Base-by-base conservation (phyloP, 495 filamentous ascomycete species). In the Terfezia claveryi region DNA sequence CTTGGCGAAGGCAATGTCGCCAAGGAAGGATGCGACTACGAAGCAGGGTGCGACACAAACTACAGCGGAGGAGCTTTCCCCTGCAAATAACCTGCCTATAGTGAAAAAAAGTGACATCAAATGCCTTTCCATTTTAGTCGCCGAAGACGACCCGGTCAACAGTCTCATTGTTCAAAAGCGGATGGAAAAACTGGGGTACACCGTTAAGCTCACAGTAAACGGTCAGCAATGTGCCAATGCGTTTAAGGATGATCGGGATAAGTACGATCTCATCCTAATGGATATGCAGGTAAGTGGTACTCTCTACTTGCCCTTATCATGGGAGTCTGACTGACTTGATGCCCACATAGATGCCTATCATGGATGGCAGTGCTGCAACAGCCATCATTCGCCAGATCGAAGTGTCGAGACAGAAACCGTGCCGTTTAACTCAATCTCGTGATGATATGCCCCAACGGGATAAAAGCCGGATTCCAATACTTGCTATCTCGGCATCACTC, bases 111-210 rank as follows among this genome's bases (percentile, higher is more conserved):
- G 4, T 32, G 27, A 32, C 7, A 2, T 4, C 61, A 10, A 64
- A 14, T 16, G 20, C 14, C 38, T 88, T 32, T 73, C 72, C 36
- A 77, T 93, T 2, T 71, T 94, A 16, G 77, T 94, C 9, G 89
- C 89, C 0, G 89, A 96, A 65, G 89, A 96, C 59, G 88, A 96
- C 61, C 87, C 87, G 0, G 76, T 94, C 61, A 96, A 96, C 59
- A 83, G 82, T 66, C 87, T 80, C 60, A 88, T 96, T 56, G 69
- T 94, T 8, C 74, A 80, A 58, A 96, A 94, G 64, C 72, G 89
- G 16, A 69, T 96, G 5, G 79, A 85, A 54, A 92, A 87, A 65
- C 64, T 80, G 4, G 85, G 87, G 0, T 83, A 94, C 62, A 70
- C 73, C 14, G 81, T 92, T 0, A 66, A 72, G 12, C 68, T 87